Percentiles rank a stretch among this genome's conserved stretches.
Conservation (phyloP, 2,329 filamentous ascomycete species). For the Diaporthe amygdali region DNA sequence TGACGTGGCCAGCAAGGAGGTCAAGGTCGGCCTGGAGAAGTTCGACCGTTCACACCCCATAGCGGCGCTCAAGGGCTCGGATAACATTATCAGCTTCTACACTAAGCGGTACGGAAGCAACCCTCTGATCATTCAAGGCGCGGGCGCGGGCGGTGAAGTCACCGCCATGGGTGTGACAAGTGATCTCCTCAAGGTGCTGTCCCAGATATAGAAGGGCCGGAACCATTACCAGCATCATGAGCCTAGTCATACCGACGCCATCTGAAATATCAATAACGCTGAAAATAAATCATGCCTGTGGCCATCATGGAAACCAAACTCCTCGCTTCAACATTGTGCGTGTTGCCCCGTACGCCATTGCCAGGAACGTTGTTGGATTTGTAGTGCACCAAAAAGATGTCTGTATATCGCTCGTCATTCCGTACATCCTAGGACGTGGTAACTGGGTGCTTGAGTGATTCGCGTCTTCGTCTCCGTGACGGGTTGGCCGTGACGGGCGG, state of each 20-base stretch:
- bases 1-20: conserved; percentile 77
- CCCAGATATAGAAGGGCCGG: conserved; percentile 60
- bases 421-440: conserved; percentile 21
- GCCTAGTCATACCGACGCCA: not conserved
- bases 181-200: conserved; percentile 88
- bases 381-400: not conserved
- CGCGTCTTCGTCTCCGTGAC: conserved; percentile 27
- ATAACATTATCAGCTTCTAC: conserved; percentile 99
- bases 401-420: not conserved
- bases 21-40: conserved; percentile 92
- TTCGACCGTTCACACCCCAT: conserved; percentile 90
- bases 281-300: not conserved
- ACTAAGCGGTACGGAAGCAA: conserved; percentile 92
- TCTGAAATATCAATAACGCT: not conserved
- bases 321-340: conserved; percentile 9
- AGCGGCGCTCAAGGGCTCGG: conserved; percentile 92
- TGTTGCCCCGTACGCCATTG: conserved; percentile 6
- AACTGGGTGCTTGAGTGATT: conserved; percentile 28
- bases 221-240: not conserved
- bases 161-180: conserved; percentile 98
- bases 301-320: conserved; percentile 14
- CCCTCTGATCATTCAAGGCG: conserved; percentile 92
- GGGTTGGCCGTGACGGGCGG: conserved; percentile 23
- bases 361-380: not conserved
- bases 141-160: conserved; percentile 91